These are phyloP conservation scores for Myriosclerotinia curreyana DNA, from an alignment of 2,329 filamentous ascomycete genomes.

Conservation along the genomic window DNA sequence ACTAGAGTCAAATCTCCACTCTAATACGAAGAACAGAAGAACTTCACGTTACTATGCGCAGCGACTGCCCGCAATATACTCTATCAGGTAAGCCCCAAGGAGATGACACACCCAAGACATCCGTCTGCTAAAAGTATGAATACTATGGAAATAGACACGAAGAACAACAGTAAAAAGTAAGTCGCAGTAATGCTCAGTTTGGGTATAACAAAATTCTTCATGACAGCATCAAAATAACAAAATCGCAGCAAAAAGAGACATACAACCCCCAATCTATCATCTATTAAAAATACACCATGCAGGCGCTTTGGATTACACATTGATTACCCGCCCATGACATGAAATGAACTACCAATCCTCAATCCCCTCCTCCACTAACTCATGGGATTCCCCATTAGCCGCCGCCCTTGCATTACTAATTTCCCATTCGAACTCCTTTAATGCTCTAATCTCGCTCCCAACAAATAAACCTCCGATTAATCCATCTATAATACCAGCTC, in stretches of 20 bases:
- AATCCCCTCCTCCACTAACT: constrained; percentile 1
- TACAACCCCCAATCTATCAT: not conserved
- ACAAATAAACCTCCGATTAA: constrained; percentile 86
- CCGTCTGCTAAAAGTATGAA: not conserved
- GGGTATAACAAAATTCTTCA: not conserved
- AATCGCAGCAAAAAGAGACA: not conserved
- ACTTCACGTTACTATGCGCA: too few relatives aligned
- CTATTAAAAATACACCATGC: not conserved
- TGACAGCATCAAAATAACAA: not conserved
- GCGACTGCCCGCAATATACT: too few relatives aligned
- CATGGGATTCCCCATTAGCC: constrained; percentile 35
- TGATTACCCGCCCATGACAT: not conserved
- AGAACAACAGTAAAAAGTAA: not conserved
- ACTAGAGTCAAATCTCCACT: too few relatives aligned
- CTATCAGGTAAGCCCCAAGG: not conserved
- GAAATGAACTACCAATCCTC: constrained; percentile 12
- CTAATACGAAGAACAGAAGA: too few relatives aligned
- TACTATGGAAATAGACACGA: not conserved
- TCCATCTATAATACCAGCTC: constrained; percentile 76
- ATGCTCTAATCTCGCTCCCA: constrained; percentile 72
- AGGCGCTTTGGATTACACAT: not conserved
- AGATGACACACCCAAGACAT: not conserved
- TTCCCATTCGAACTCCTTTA: constrained; percentile 95
- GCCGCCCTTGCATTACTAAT: constrained; percentile 61
- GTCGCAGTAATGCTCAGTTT: not conserved